Evolutionary conservation across 805 yeast species (phyloP).

Genomic region (Ogataea nitratoaversa): DNA sequence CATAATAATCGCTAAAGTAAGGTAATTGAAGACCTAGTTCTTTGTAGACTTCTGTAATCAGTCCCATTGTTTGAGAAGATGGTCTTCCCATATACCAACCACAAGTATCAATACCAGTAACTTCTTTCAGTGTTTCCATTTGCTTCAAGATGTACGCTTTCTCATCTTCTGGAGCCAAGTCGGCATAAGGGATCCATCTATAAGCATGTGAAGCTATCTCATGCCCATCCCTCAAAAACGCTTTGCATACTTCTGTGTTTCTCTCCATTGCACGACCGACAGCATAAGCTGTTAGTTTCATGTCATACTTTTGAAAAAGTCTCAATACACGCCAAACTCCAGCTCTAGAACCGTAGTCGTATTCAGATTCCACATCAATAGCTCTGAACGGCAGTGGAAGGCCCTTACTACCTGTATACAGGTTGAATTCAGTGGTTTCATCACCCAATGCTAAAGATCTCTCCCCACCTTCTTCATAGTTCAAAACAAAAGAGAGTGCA

Average conservation of each 20-base stretch:
- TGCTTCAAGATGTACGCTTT: slow-evolving; percentile 30
- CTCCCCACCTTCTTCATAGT: slow-evolving; percentile 27
- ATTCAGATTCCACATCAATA: slow-evolving; percentile 10
- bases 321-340: slow-evolving; percentile 24
- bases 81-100: slow-evolving; percentile 37
- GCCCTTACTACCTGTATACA: slow-evolving; percentile 6
- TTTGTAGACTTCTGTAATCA: slow-evolving; percentile 31
- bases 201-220: slow-evolving; percentile 38
- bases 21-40: slow-evolving; percentile 29
- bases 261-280: slow-evolving; percentile 36
- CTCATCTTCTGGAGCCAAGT: slow-evolving; percentile 30
- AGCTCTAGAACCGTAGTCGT: slow-evolving; percentile 6
- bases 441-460: slow-evolving; percentile 6
- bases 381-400: slow-evolving; percentile 4
- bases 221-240: slow-evolving; percentile 35
- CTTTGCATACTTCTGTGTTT: slow-evolving; percentile 32
- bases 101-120: slow-evolving; percentile 31
- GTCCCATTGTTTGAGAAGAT: slow-evolving; percentile 29
- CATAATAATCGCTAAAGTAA: slow-evolving; percentile 34
- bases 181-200: slow-evolving; percentile 35
- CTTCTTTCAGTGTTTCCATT: slow-evolving; percentile 27
- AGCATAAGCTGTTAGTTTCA: slow-evolving; percentile 33
- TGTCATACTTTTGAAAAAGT: slow-evolving; percentile 28
- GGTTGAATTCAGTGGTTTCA: slow-evolving; percentile 6
- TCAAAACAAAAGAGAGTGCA: slow-evolving; percentile 22